These are phyloP conservation scores for Handroanthus guayacan DNA, from an alignment of 257 asterid species.

Conservation along the genomic window DNA sequence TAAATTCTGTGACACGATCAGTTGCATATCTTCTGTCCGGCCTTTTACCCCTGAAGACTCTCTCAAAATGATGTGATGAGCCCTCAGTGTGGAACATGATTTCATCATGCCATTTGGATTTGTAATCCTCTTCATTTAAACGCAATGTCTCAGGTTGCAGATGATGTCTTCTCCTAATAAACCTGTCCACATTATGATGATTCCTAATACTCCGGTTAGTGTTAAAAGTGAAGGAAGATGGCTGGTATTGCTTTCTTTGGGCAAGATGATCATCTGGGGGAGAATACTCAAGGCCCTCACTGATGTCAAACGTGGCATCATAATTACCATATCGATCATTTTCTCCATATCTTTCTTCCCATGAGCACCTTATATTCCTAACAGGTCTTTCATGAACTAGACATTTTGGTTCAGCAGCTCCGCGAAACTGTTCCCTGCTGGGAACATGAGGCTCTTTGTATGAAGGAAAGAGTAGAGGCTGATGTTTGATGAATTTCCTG, in stretches of 20 bases:
- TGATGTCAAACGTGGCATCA: conserved; percentile 17
- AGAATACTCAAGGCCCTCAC: conserved; percentile 33
- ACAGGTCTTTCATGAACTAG: conserved; percentile 36
- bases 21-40: conserved; percentile 45
- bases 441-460: conserved; percentile 32
- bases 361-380: conserved; percentile 40
- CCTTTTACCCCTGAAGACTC: conserved; percentile 36
- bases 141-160: conserved; percentile 44
- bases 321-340: conserved; percentile 37
- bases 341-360: conserved; percentile 39
- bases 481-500: conserved; percentile 37
- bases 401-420: conserved; percentile 32
- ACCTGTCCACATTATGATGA: conserved; percentile 40
- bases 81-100: conserved; percentile 36
- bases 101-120: conserved; percentile 37
- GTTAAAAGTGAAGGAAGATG: conserved; percentile 29
- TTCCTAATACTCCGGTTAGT: conserved; percentile 31
- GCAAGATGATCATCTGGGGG: conserved; percentile 42
- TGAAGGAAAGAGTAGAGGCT: conserved; percentile 37
- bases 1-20: conserved; percentile 37
- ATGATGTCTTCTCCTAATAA: conserved; percentile 44
- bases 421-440: conserved; percentile 35
- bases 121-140: conserved; percentile 41
- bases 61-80: conserved; percentile 40
- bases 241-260: conserved; percentile 36